These are phyloP conservation scores for Amanita muscaria DNA, from an alignment of 768 basidiomycete genomes.

Conservation along the genomic window DNA sequence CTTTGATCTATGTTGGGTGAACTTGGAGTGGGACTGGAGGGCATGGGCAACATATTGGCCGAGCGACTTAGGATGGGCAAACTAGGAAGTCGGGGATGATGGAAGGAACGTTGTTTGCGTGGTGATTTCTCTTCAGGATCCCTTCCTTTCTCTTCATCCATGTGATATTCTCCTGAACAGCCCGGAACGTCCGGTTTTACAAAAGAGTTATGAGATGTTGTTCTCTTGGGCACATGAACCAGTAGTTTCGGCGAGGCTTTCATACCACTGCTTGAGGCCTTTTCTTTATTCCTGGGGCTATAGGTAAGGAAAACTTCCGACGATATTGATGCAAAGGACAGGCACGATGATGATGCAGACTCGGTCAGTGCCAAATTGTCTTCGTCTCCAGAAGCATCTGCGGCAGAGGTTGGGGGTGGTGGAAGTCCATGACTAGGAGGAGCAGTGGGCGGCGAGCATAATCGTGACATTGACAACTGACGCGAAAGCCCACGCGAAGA, in stretches of 20 bases:
- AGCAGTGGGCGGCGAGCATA: constrained; percentile 35
- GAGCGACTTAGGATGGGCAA: constrained; percentile 33
- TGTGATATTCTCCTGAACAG: constrained; percentile 12
- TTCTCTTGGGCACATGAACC: constrained; percentile 40
- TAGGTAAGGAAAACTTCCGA: constrained; percentile 23
- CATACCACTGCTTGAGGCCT: constrained; percentile 8
- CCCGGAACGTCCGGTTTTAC: constrained; percentile 23
- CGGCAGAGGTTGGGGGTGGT: constrained; percentile 27
- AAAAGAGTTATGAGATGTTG: constrained; percentile 49
- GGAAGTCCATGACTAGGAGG: constrained; percentile 43
- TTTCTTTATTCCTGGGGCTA: constrained; percentile 18
- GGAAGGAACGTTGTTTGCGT: constrained; percentile 57
- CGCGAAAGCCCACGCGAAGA: constrained; percentile 29
- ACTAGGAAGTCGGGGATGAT: constrained; percentile 46
- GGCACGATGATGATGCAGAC: constrained; percentile 25
- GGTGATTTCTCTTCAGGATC: constrained; percentile 24
- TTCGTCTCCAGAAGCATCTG: constrained; percentile 12
- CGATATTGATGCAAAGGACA: constrained; percentile 34
- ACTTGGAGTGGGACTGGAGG: constrained; percentile 17
- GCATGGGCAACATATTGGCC: constrained; percentile 21
- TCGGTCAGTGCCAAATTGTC: background rate
- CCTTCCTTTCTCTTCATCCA: constrained; percentile 16
- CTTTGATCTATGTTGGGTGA: constrained; percentile 16
- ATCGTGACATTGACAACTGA: constrained; percentile 33
- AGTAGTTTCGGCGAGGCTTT: constrained; percentile 8